Conservation (phyloP, 2,329 filamentous ascomycete species). For the Pyricularia grisea region DNA sequence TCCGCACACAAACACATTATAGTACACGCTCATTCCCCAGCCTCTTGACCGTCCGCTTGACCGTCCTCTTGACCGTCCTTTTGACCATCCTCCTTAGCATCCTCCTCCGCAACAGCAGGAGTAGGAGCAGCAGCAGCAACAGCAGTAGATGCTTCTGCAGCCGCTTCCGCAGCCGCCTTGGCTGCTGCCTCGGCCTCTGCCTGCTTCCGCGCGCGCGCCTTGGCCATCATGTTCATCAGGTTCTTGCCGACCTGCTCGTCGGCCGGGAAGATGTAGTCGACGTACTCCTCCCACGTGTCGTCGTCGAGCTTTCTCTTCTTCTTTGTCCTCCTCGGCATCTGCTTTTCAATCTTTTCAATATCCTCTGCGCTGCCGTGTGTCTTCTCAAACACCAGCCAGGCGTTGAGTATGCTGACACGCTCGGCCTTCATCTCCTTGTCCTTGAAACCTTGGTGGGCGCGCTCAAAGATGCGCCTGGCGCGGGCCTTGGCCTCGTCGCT, state of each 20-base stretch:
- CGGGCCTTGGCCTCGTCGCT: conserved; percentile 77
- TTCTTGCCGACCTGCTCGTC: conserved; percentile 83
- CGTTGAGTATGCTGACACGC: conserved; percentile 82
- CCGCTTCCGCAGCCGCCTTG: neutral
- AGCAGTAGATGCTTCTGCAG: neutral
- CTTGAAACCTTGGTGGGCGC: conserved; percentile 79
- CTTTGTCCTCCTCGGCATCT: conserved; percentile 92
- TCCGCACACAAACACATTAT: neutral
- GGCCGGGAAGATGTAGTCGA: conserved; percentile 94
- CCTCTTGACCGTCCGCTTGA: neutral
- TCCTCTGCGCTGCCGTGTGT: conserved; percentile 70
- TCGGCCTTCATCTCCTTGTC: conserved; percentile 88
- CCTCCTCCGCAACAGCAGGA: too few relatives aligned
- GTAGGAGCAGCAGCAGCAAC: neutral
- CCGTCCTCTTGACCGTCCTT: too few relatives aligned
- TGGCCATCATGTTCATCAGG: conserved; percentile 72
- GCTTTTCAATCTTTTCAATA: conserved; percentile 73
- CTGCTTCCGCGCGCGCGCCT: conserved; percentile 84
- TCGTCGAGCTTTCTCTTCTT: conserved; percentile 87
- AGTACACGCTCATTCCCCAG: neutral
- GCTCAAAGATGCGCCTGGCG: conserved; percentile 74
- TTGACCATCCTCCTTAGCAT: too few relatives aligned
- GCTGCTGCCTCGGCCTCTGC: conserved; percentile 31
- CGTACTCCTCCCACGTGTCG: conserved; percentile 90
- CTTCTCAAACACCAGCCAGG: conserved; percentile 87